Evolutionary conservation across 768 basidiomycete species (phyloP), one percentile per base, ranked within the genome.

Genomic region (Auricularia cornea): DNA sequence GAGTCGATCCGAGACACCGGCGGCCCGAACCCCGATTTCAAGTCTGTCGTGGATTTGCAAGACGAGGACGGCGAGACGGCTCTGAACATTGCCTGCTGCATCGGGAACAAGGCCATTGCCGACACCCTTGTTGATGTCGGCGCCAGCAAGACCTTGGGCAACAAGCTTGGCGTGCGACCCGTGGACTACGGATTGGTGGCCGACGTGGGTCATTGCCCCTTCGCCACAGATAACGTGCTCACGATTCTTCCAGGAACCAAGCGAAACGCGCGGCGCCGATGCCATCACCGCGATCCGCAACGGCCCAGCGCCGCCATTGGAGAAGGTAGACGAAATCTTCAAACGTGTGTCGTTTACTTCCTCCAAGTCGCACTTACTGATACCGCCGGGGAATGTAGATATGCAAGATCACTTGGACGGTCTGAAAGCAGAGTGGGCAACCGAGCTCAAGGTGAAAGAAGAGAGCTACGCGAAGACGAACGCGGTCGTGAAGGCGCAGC

Each of bases 1-100:
- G 81, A 87, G 66, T 93, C 87, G 86, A 84, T 98, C 67, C 92
- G 87, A 20, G 83, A 88, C 63, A 78, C 87, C 64, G 85, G 93
- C 68, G 83, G 81, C 8, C 89, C 87, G 1, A 63, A 57, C 28
- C 54, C 26, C 11, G 86, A 89, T 68, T 94, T 92, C 71, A 80
- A 81, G 68, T 86, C 84, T 3, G 75, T 98, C 60, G 87, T 98
- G 12, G 93, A 98, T 73, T 77, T 96, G 48, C 92, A 93, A 74
- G 97, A 99, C 70, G 86, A 91, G 67, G 89, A 98, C 72, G 97
- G 96, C 0, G 97, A 99, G 71, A 98, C 96, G 0, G 93, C 93
- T 6, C 74, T 99, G 69, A 97, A 97, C 76, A 91, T 98, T 68
- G 93, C 96, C 16, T 95, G 96, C 0, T 77, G 96, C 62, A 89